Conservation (phyloP, 805 yeast species). For the Yamadazyma nakazawae region DNA sequence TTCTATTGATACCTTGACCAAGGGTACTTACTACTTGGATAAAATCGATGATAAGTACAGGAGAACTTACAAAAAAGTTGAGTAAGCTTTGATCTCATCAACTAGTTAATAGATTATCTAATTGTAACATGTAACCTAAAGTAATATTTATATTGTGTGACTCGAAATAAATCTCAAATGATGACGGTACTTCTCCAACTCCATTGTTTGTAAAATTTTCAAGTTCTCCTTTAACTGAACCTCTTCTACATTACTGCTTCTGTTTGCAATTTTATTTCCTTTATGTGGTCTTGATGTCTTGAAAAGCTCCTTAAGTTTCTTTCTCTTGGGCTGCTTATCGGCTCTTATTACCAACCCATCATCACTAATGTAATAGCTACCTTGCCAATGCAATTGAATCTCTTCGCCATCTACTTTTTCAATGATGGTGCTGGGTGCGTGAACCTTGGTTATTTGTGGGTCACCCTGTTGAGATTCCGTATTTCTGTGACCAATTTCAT, state of each 20-base stretch:
- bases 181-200: not conserved
- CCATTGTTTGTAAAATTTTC: not conserved
- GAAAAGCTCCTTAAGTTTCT: not conserved
- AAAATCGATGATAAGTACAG: slow-evolving; percentile 85
- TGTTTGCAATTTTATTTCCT: not conserved
- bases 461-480: no score
- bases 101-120: not conserved
- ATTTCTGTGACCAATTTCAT: no score
- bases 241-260: not conserved
- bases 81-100: slow-evolving; percentile 1
- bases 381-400: slow-evolving; percentile 1
- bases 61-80: slow-evolving; percentile 41
- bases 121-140: not conserved
- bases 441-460: not conserved
- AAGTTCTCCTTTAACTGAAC: not conserved
- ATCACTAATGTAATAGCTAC: slow-evolving; percentile 1
- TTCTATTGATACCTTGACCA: slow-evolving; percentile 60
- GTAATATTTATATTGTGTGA: not conserved
- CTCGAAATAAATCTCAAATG: not conserved
- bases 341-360: slow-evolving; percentile 1
- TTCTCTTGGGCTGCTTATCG: not conserved
- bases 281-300: not conserved
- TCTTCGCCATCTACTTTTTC: not conserved
- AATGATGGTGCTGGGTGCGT: not conserved
- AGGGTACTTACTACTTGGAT: slow-evolving; percentile 81